Conservation (phyloP, 2,329 filamentous ascomycete species). For the Raffaelea arxii region DNA sequence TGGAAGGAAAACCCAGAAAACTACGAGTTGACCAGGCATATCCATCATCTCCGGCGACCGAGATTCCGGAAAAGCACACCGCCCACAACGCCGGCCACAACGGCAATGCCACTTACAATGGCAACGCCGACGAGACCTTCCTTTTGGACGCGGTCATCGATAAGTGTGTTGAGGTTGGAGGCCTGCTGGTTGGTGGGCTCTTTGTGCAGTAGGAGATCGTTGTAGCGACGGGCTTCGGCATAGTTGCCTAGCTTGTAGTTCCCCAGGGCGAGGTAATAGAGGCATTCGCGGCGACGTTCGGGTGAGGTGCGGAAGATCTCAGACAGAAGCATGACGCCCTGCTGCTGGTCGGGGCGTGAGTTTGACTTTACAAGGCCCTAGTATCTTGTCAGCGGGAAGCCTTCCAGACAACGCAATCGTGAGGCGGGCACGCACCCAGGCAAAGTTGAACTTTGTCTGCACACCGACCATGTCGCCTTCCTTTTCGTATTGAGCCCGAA, state of each 20-base stretch:
- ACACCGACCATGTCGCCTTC: constrained; percentile 95
- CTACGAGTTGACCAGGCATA: too few relatives aligned
- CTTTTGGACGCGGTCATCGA: constrained; percentile 92
- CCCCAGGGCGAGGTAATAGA: constrained; percentile 94
- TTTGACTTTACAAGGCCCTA: constrained; percentile 94
- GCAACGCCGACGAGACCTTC: constrained; percentile 91
- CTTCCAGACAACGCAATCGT: background rate
- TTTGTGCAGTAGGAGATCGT: constrained; percentile 81
- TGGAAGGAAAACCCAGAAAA: too few relatives aligned
- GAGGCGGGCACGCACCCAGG: constrained; percentile 59
- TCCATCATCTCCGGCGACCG: constrained; percentile 50
- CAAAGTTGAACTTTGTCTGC: constrained; percentile 99
- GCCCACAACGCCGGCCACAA: constrained; percentile 87
- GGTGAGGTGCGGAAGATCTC: constrained; percentile 93
- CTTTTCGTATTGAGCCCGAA: constrained; percentile 91
- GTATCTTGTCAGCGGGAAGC: background rate
- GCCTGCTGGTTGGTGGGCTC: constrained; percentile 90
- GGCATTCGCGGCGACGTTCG: constrained; percentile 90
- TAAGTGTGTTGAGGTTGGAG: constrained; percentile 71
- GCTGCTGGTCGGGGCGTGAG: constrained; percentile 76
- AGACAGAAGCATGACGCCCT: constrained; percentile 84
- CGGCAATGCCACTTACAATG: constrained; percentile 85
- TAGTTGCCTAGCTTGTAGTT: constrained; percentile 99
- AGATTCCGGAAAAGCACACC: constrained; percentile 74
- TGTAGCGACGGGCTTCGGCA: constrained; percentile 86